phyloP scores from a whole-genome alignment of 805 yeast species.

The Candida palmyrensis region DNA sequence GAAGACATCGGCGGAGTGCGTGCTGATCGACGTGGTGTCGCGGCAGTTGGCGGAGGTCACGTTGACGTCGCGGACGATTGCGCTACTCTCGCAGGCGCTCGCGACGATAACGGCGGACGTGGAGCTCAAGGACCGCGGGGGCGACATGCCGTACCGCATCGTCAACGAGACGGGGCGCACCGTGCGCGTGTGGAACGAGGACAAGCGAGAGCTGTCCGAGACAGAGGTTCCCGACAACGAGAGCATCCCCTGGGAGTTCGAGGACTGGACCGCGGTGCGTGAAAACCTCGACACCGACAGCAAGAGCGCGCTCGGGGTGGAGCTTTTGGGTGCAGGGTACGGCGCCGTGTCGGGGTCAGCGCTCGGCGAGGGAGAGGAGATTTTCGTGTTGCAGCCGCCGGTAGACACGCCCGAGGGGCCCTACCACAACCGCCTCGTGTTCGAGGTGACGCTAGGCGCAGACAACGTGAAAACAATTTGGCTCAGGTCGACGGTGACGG shows the following conservation, averaged over 20 bases:
- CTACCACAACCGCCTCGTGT: constrained; percentile 68
- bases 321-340: constrained; percentile 52
- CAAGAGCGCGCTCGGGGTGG: constrained; percentile 57
- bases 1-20: constrained; percentile 43
- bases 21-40: constrained; percentile 68
- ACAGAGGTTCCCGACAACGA: constrained; percentile 44
- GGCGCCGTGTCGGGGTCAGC: constrained; percentile 53
- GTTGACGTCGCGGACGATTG: constrained; percentile 75
- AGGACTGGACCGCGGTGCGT: constrained; percentile 86
- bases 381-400: constrained; percentile 64
- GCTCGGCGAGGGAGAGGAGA: constrained; percentile 76
- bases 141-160: constrained; percentile 76
- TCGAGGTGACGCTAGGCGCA: constrained; percentile 63
- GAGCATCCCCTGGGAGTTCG: constrained; percentile 80
- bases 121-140: constrained; percentile 62
- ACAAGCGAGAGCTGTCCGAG: constrained; percentile 14
- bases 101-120: constrained; percentile 50
- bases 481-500: constrained; percentile 69
- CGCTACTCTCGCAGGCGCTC: constrained; percentile 66
- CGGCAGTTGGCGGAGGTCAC: constrained; percentile 74
- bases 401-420: constrained; percentile 37
- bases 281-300: constrained; percentile 69
- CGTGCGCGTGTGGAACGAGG: constrained; percentile 79
- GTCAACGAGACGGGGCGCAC: constrained; percentile 81
- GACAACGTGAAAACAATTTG: constrained; percentile 76